Evolutionary conservation across 805 yeast species (phyloP), one percentile per base, ranked within the genome.

Genomic region (Candida ponderosae): DNA sequence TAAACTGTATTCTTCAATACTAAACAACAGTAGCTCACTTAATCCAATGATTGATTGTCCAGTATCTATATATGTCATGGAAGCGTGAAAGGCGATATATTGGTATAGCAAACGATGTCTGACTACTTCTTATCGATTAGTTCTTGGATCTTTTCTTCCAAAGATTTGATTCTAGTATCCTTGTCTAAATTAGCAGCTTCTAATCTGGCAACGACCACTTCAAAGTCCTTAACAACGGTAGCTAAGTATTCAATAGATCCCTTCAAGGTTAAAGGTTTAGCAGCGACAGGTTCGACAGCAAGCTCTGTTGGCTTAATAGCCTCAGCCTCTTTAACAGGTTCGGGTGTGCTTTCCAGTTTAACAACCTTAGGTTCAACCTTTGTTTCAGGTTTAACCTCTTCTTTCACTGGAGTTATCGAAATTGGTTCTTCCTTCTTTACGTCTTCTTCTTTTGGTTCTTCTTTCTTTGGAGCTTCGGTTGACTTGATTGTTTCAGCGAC

Each of bases 171-270:
- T 53, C 75, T 75, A 31, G 65, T 77, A 51, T 83, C 90, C 52
- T 81, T 83, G 26, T 74, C 81, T n/a, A 68, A 44, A 38, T 75
- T 79, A 4, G 79, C 65, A 15, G 66, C 63, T 8, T 69, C 63
- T 40, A 84, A 63, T 38, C 59, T 67, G 10, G 64, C 50, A 32
- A 84, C 71, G 32, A 78, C 74, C 0, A 60, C 38, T 53, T 83
- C 88, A 33, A 84, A 65, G 21, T 68, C 63, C 3, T 64, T 62
- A 17, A 81, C 87, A 26, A 84, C 57, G 3, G 61, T 40, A 5
- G 82, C 75, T 38, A 84, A 63, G 44, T 72, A 79, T 45, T 81
- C 90, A 24, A 83, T 79, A 1, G 87, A 76, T 9, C 75, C 81
- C 50, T 81, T 81, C 41, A 84, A 65, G 1, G 88, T 82, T 24